These are phyloP conservation scores for Boletus rufocinnamomeus DNA, from an alignment of 768 basidiomycete genomes.

Conservation along the genomic window DNA sequence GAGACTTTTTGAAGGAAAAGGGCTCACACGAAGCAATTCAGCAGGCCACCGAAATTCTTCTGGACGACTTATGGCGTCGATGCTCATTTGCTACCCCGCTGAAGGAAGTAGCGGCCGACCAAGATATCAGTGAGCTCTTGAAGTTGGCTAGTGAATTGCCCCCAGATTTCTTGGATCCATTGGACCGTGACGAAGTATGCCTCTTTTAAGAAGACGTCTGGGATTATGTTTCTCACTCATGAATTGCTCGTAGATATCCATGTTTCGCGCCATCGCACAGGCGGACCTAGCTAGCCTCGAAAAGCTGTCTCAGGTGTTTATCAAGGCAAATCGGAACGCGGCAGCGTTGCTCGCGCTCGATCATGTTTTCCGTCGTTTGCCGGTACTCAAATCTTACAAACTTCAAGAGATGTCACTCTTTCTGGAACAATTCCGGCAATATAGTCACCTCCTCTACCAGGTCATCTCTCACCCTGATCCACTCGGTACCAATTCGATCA, in stretches of 20 bases:
- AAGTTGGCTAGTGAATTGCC: slow-evolving; percentile 21
- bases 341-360: slow-evolving; percentile 12
- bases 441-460: slow-evolving; percentile 1
- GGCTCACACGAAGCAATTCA: slow-evolving; percentile 28
- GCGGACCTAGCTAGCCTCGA: slow-evolving; percentile 31
- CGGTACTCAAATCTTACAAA: slow-evolving; percentile 22
- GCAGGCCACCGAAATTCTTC: slow-evolving; percentile 41
- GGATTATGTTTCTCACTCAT: not conserved
- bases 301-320: slow-evolving; percentile 36
- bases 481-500: slow-evolving; percentile 18
- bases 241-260: slow-evolving; percentile 17
- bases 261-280: slow-evolving; percentile 38
- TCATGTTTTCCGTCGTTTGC: slow-evolving; percentile 6
- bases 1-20: slow-evolving; percentile 41
- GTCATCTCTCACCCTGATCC: slow-evolving; percentile 5
- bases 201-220: not conserved
- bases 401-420: slow-evolving; percentile 19
- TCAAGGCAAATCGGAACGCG: not conserved
- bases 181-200: slow-evolving; percentile 12
- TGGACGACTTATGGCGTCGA: slow-evolving; percentile 48
- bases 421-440: slow-evolving; percentile 3
- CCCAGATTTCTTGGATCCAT: slow-evolving; percentile 5
- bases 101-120: not conserved
- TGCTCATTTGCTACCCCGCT: slow-evolving; percentile 42
- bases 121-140: slow-evolving; percentile 24